Evolutionary conservation across 345 rosid genomes (phyloP).

Genomic region (Rhizophora mangle): DNA sequence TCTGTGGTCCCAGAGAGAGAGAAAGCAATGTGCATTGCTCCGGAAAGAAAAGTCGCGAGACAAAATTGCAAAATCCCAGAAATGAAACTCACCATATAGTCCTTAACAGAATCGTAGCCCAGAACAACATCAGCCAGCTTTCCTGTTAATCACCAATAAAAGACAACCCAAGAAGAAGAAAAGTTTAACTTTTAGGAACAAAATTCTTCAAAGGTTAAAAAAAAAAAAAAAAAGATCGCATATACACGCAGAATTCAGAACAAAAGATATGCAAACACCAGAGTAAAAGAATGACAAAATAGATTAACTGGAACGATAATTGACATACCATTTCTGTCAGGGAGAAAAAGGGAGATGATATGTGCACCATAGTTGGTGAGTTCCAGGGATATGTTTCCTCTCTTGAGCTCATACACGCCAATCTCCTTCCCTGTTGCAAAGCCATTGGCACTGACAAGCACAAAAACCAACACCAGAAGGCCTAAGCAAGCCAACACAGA

Average conservation of each 20-base stretch:
- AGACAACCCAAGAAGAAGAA: neutral
- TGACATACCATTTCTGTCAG: constrained; percentile 76
- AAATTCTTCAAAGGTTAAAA: neutral
- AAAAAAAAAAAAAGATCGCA: neutral
- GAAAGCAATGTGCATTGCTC: too few species aligned
- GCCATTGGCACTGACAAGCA: neutral
- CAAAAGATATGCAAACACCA: neutral
- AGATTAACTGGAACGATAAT: neutral
- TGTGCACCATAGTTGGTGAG: constrained; percentile 91
- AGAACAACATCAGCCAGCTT: constrained; percentile 67
- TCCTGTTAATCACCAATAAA: constrained; percentile 43
- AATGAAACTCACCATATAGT: constrained; percentile 47
- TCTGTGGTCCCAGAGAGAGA: too few species aligned
- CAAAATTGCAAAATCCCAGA: too few species aligned
- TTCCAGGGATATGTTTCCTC: constrained; percentile 57
- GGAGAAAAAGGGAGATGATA: constrained; percentile 58
- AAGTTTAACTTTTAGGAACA: neutral
- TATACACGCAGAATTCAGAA: neutral
- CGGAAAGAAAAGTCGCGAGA: too few species aligned
- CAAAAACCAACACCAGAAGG: neutral
- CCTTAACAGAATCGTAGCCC: constrained; percentile 63
- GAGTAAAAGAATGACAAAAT: neutral
- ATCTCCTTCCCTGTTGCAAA: constrained; percentile 14
- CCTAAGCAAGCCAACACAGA: neutral
- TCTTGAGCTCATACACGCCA: constrained; percentile 63